phyloP scores from a whole-genome alignment of 106 monocot genomes.

The Phalaenopsis equestris region DNA sequence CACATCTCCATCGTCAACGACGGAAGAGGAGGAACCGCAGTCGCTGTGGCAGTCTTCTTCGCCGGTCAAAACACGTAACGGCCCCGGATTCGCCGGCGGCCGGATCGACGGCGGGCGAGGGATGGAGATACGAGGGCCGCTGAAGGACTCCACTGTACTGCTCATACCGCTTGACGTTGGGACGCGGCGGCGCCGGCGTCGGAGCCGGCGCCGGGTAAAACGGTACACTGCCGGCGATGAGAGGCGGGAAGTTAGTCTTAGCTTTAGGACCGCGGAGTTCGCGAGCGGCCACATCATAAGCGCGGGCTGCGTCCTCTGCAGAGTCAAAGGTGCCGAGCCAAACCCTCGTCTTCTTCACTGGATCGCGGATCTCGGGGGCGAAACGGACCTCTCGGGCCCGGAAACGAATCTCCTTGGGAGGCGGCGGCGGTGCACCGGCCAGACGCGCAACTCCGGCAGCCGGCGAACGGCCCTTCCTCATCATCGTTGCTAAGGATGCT shows the following conservation, averaged over 20 bases:
- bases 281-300: constrained; percentile 57
- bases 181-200: constrained; percentile 7
- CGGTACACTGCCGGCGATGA: constrained; percentile 4
- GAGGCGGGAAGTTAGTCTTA: constrained; percentile 59
- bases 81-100: constrained; percentile 4
- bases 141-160: constrained; percentile 68
- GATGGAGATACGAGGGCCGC: constrained; percentile 32
- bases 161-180: constrained; percentile 53
- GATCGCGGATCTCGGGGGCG: constrained; percentile 61
- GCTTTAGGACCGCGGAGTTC: constrained; percentile 64
- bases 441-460: background rate
- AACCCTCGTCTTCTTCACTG: constrained; percentile 40
- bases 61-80: background rate
- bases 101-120: background rate
- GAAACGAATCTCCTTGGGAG: constrained; percentile 25
- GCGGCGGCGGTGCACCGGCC: background rate
- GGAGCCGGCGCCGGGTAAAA: background rate
- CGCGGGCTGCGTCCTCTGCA: constrained; percentile 61
- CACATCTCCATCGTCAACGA: constrained; percentile 13
- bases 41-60: constrained; percentile 20
- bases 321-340: constrained; percentile 72
- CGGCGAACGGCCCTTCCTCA: constrained; percentile 6
- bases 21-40: constrained; percentile 22
- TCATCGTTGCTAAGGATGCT: background rate
- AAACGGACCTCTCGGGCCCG: constrained; percentile 54